phyloP scores from a whole-genome alignment of 1,284 basidiomycete genomes.

The Golubevia sp. region DNA sequence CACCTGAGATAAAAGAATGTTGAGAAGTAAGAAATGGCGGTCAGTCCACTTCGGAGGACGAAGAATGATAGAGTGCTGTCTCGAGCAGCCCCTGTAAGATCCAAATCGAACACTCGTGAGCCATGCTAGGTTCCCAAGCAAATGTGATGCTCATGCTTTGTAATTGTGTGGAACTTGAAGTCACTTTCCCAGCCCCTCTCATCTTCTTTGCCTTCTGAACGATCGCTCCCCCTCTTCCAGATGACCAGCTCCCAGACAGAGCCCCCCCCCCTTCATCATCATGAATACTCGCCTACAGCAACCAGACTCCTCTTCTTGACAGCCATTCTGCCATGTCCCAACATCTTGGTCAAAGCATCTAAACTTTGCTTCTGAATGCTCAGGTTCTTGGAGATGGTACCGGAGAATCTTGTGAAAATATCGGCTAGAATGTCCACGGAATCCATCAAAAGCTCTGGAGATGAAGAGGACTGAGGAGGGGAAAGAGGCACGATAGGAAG shows the following conservation, averaged over 20 bases:
- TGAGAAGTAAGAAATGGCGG: neutral
- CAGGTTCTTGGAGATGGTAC: conserved; percentile 62
- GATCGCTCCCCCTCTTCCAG: no score
- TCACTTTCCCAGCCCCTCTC: no score
- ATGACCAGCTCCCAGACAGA: no score
- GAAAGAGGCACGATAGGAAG: conserved; percentile 9
- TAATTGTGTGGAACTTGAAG: no score
- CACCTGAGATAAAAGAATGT: neutral
- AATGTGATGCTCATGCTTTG: no score
- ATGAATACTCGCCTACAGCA: conserved; percentile 66
- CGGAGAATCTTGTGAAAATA: conserved; percentile 72
- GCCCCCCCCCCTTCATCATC: no score
- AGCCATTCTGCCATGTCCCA: conserved; percentile 63
- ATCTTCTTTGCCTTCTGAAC: no score
- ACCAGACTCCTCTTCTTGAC: conserved; percentile 88
- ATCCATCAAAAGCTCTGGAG: conserved; percentile 83
- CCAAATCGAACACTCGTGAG: no score
- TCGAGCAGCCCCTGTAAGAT: no score
- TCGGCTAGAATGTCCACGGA: conserved; percentile 88
- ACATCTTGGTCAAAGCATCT: conserved; percentile 67
- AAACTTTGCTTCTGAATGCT: conserved; percentile 69
- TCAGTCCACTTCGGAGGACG: no score
- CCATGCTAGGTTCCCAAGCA: no score
- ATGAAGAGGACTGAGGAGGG: conserved; percentile 68
- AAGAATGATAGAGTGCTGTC: no score